Conservation (phyloP, 202 grass and related monocot species). For the Eragrostis tef region DNA sequence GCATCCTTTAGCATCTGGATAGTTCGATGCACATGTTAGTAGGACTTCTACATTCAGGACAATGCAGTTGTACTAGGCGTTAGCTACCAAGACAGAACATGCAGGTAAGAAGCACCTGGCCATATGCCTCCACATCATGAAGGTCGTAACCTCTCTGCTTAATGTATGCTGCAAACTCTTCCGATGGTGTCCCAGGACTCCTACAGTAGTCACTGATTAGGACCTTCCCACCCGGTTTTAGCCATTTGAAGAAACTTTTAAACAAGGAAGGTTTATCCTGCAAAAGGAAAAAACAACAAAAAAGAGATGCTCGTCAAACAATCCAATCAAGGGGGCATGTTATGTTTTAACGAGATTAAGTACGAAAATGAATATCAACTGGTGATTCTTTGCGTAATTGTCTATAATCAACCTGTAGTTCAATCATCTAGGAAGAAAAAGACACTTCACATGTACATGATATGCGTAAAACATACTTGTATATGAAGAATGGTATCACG, state of each 20-base stretch:
- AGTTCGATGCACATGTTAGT: conserved; percentile 28
- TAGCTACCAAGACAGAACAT: not conserved
- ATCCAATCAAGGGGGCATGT: not conserved
- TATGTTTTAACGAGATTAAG: not conserved
- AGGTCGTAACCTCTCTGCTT: conserved; percentile 85
- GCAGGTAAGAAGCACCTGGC: conserved; percentile 52
- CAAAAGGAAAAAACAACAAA: conserved; percentile 29
- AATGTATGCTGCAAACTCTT: conserved; percentile 77
- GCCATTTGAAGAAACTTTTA: conserved; percentile 71
- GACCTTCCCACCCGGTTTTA: conserved; percentile 83
- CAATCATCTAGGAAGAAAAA: not conserved
- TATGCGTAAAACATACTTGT: conserved; percentile 54
- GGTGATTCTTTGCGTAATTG: not conserved
- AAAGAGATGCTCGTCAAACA: conserved; percentile 25
- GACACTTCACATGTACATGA: not conserved
- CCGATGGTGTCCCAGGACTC: conserved; percentile 59
- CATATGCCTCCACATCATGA: conserved; percentile 69
- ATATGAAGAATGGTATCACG: conserved; percentile 85
- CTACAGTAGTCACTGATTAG: conserved; percentile 82
- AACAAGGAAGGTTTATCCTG: conserved; percentile 75
- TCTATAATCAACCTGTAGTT: not conserved
- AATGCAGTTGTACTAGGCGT: not conserved
- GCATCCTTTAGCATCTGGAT: conserved; percentile 71
- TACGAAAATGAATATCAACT: not conserved
- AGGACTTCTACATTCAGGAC: not conserved